Evolutionary conservation across 1,284 basidiomycete genomes (phyloP), one percentile per base, ranked within the genome.

Genomic region (Cryptococcus hybrid): DNA sequence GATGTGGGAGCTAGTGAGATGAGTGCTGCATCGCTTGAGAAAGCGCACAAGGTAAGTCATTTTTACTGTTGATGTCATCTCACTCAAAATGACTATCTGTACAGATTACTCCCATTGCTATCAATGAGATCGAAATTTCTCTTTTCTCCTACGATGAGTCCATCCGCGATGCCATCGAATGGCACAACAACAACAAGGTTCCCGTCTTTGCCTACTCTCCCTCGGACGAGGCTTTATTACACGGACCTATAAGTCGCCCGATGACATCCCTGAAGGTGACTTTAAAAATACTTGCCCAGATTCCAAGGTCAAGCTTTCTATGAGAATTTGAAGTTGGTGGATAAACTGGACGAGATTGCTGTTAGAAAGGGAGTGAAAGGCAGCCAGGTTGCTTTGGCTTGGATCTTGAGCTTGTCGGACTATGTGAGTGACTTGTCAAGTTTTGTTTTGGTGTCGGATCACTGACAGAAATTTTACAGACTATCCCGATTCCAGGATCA

Each of bases 371-470:
- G 78, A 0, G 67, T 84, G 35, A 83, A 83, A 0, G 72, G 82
- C 0, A 82, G 83, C 0, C 85, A 87, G 70, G 75, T 88, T 6
- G 79, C 81, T 38, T 77, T 88, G 40, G 85, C 86, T 0, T 88
- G 85, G 84, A 79, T 86, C 7, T 69, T 76, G 34, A 69, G 78
- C 1, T 78, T 81, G 49, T 82, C 80, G 18, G 70, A 73, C 13
- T 81, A 82, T 51, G 73, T 74, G 54, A 68, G 69, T 73, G 8
- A 6, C 43, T 6, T n/a, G 7, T 44, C 52, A n/a, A 6, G 9
- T 54, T n/a, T 38, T 34, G 18, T 55, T 9, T 30, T 3, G 45
- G 13, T n/a, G 35, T 7, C 30, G 4, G 30, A 30, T 30, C 4
- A 4, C 53, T 36, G 35, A 50, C 30, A 47, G 13, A 12, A 18